phyloP scores from a whole-genome alignment of 2,329 filamentous ascomycete genomes.

The Fusarium algeriense region DNA sequence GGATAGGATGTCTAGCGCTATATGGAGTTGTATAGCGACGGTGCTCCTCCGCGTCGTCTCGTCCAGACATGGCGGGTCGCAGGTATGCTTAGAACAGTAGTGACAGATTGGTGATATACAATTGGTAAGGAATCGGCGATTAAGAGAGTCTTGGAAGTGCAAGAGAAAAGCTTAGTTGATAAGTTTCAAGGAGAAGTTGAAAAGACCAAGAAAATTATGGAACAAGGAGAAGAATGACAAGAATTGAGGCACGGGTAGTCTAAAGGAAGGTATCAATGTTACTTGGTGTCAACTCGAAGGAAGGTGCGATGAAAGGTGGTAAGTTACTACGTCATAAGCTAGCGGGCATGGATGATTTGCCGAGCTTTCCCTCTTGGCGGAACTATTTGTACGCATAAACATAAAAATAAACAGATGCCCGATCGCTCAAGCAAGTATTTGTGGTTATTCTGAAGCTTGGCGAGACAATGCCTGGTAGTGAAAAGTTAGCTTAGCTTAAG shows the following conservation, averaged over 20 bases:
- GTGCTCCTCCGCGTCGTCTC: constrained; percentile 54
- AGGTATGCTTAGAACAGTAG: constrained; percentile 1
- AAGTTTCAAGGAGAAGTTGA: neutral
- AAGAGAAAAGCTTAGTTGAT: constrained; percentile 7
- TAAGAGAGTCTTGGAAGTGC: constrained; percentile 6
- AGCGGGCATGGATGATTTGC: constrained; percentile 32
- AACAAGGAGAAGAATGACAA: constrained; percentile 3
- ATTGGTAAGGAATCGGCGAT: constrained; percentile 7
- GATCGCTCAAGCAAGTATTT: constrained; percentile 25
- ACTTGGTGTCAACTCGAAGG: constrained; percentile 4
- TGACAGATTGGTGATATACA: constrained; percentile 1
- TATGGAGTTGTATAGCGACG: constrained; percentile 57
- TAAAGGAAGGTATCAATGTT: neutral
- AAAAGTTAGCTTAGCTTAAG: constrained; percentile 19
- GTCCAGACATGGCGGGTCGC: constrained; percentile 51
- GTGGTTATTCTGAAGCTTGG: constrained; percentile 23
- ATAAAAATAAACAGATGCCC: constrained; percentile 24
- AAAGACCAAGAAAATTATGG: constrained; percentile 6
- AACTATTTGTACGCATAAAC: constrained; percentile 11
- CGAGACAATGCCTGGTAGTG: constrained; percentile 27
- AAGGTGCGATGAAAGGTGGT: constrained; percentile 33
- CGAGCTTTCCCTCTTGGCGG: constrained; percentile 44
- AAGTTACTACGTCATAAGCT: constrained; percentile 43
- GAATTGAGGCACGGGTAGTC: neutral
- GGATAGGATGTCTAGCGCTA: constrained; percentile 58